Evolutionary conservation across 108 stramenopile genomes (phyloP).

Genomic region (Nitzschia sp.): DNA sequence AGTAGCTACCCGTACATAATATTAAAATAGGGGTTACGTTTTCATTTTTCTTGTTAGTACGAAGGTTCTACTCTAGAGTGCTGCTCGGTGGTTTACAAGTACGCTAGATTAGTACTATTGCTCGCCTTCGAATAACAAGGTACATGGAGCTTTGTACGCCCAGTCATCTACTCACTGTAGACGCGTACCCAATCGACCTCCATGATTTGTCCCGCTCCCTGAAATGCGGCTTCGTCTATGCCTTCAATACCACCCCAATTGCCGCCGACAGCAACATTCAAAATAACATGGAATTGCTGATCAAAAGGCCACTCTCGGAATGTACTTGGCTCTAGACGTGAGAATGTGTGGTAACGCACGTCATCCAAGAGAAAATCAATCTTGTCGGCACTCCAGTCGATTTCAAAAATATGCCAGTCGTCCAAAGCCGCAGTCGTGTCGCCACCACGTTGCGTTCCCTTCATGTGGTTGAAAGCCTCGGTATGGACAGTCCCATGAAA

Average conservation of each 20-base stretch:
- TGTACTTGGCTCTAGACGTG: conserved; percentile 4
- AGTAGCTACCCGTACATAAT: too few species aligned
- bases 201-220: conserved; percentile 6
- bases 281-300: conserved; percentile 26
- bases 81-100: too few species aligned
- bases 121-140: too few species aligned
- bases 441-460: conserved; percentile 2
- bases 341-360: conserved; percentile 1
- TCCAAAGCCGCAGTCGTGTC: background rate
- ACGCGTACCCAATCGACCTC: conserved; percentile 38
- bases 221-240: background rate
- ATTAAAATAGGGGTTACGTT: too few species aligned
- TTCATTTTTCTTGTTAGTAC: too few species aligned
- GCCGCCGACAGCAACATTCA: conserved; percentile 44
- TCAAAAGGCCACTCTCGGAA: conserved; percentile 29
- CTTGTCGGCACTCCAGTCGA: conserved; percentile 1
- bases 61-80: too few species aligned
- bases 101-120: too few species aligned
- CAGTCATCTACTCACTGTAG: too few species aligned
- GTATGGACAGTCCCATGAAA: conserved; percentile 16
- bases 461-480: conserved; percentile 14
- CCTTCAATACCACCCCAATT: conserved; percentile 22
- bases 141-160: too few species aligned
- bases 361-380: conserved; percentile 26
- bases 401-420: conserved; percentile 17